Conservation (phyloP, 2,329 filamentous ascomycete genomes). For the Lasiodiplodia citricola region DNA sequence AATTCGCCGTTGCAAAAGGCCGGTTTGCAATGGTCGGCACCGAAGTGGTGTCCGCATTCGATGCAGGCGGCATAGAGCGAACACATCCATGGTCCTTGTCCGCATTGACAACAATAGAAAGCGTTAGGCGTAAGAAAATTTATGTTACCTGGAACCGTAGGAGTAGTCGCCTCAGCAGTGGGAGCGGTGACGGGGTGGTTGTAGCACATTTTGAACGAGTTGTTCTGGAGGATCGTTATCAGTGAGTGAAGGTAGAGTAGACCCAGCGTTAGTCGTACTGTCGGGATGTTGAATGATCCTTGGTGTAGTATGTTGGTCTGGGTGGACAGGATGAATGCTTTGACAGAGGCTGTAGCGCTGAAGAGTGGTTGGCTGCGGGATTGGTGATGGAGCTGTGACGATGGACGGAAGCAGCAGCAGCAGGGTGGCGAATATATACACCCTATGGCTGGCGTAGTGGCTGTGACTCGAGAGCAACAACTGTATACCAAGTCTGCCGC, state of each 20-base stretch:
- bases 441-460: neutral
- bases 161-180: neutral
- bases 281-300: neutral
- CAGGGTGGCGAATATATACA: neutral
- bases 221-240: neutral
- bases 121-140: slow-evolving; percentile 6
- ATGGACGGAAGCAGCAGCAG: neutral
- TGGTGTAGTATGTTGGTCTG: neutral
- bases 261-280: neutral
- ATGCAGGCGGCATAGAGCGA: slow-evolving; percentile 5
- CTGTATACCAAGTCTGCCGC: slow-evolving; percentile 1
- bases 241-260: neutral
- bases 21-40: neutral
- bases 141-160: slow-evolving; percentile 6
- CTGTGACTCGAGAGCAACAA: neutral
- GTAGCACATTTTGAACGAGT: neutral
- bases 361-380: neutral
- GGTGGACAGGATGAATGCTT: neutral
- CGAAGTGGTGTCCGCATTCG: slow-evolving; percentile 12
- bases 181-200: neutral
- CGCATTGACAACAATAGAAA: slow-evolving; percentile 20
- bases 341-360: neutral
- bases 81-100: neutral
- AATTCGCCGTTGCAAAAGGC: neutral
- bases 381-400: neutral